Conservation (phyloP, 768 basidiomycete genomes). For the Calocybe cyanea region DNA sequence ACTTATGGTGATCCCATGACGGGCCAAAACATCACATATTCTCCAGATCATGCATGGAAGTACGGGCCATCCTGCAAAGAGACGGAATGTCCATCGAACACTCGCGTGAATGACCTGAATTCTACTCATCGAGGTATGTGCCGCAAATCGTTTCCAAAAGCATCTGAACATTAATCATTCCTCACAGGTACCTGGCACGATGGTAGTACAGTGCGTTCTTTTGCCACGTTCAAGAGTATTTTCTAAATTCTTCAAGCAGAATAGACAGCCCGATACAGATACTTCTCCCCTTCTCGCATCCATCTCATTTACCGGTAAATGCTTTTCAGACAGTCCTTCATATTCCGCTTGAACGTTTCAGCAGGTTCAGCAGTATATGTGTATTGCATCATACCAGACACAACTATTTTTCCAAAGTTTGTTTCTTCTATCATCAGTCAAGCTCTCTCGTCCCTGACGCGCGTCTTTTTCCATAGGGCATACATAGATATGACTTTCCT, state of each 20-base stretch:
- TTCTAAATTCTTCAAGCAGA: slow-evolving; percentile 14
- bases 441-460: neutral
- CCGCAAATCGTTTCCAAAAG: neutral
- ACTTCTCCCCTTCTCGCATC: slow-evolving; percentile 20
- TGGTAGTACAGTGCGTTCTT: slow-evolving; percentile 17
- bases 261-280: slow-evolving; percentile 11
- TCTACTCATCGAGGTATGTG: slow-evolving; percentile 12
- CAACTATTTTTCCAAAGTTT: slow-evolving; percentile 16
- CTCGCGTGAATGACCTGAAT: too few species aligned
- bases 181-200: slow-evolving; percentile 32
- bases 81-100: too few species aligned
- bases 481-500: slow-evolving; percentile 34
- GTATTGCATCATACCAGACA: slow-evolving; percentile 31
- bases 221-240: neutral
- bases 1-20: slow-evolving; percentile 27
- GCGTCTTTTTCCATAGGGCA: slow-evolving; percentile 12
- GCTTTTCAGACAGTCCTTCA: neutral
- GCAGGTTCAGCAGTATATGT: slow-evolving; percentile 43
- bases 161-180: neutral
- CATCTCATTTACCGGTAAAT: slow-evolving; percentile 32
- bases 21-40: slow-evolving; percentile 27
- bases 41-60: slow-evolving; percentile 31
- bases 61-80: slow-evolving; percentile 20
- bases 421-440: neutral
- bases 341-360: slow-evolving; percentile 4